Percentiles rank a stretch among this genome's conserved stretches.
phyloP scores from a whole-genome alignment of 2,329 filamentous ascomycete genomes.

The Chaetomium strumarium region DNA sequence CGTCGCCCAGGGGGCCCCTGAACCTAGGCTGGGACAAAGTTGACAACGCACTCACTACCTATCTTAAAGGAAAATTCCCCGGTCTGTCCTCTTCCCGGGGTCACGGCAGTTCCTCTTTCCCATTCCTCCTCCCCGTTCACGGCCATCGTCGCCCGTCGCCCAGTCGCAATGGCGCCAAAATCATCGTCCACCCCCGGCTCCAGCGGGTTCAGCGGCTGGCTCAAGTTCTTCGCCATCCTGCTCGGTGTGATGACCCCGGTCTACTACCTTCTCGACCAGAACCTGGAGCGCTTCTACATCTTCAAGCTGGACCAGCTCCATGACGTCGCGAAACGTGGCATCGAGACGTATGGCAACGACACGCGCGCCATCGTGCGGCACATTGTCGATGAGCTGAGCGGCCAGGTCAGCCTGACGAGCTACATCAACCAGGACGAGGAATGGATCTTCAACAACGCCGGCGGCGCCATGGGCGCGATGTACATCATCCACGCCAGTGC shows the following conservation, averaged over 20 bases:
- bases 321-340: conserved; percentile 58
- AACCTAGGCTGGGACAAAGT: not conserved
- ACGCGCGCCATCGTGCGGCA: conserved; percentile 61
- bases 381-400: conserved; percentile 63
- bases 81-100: not conserved
- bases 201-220: conserved; percentile 17
- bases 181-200: conserved; percentile 11
- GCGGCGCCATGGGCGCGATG: conserved; percentile 88
- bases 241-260: conserved; percentile 50
- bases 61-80: not conserved
- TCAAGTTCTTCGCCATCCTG: conserved; percentile 47
- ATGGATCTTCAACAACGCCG: conserved; percentile 90
- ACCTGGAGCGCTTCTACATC: conserved; percentile 64
- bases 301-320: conserved; percentile 65
- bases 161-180: conserved; percentile 20
- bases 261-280: conserved; percentile 51
- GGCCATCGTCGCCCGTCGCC: not conserved
- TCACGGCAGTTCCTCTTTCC: not conserved
- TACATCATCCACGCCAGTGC: conserved; percentile 80
- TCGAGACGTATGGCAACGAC: conserved; percentile 67
- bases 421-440: conserved; percentile 68
- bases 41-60: conserved; percentile 3
- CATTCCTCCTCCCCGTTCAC: not conserved
- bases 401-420: conserved; percentile 41
- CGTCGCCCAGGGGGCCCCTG: no score